These are phyloP conservation scores for Aspergillus thermomutatus DNA, from an alignment of 2,329 filamentous ascomycete genomes.

Conservation along the genomic window DNA sequence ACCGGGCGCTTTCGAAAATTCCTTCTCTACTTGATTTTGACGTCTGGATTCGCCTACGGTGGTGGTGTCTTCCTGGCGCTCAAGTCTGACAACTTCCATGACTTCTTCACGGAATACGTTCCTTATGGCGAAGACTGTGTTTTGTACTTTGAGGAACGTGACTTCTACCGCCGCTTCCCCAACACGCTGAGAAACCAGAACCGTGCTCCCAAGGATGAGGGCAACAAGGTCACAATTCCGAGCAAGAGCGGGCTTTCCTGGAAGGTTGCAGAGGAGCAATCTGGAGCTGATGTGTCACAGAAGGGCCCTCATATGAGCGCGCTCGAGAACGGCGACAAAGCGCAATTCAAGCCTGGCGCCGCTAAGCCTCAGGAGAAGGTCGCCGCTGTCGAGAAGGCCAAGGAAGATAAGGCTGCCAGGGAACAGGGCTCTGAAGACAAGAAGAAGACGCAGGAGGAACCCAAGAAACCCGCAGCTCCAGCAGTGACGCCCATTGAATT, in stretches of 20 bases:
- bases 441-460: constrained; percentile 29
- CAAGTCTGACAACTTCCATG: constrained; percentile 95
- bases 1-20: constrained; percentile 73
- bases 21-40: constrained; percentile 70
- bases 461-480: constrained; percentile 36
- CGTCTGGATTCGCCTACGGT: constrained; percentile 75
- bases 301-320: constrained; percentile 49
- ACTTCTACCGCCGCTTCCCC: constrained; percentile 84
- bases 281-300: constrained; percentile 56
- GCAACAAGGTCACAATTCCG: constrained; percentile 75
- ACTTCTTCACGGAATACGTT: constrained; percentile 97
- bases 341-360: constrained; percentile 22
- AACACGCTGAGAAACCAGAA: constrained; percentile 49
- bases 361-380: constrained; percentile 28
- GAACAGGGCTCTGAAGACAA: constrained; percentile 26
- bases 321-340: constrained; percentile 26
- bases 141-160: constrained; percentile 90
- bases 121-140: constrained; percentile 94
- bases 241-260: constrained; percentile 82
- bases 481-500: constrained; percentile 72
- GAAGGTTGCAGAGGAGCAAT: constrained; percentile 64
- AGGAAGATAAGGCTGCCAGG: constrained; percentile 28
- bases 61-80: constrained; percentile 91
- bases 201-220: constrained; percentile 47
- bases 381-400: constrained; percentile 28